phyloP scores from a whole-genome alignment of 208 protist species.

The Leishmania martiniquensis region DNA sequence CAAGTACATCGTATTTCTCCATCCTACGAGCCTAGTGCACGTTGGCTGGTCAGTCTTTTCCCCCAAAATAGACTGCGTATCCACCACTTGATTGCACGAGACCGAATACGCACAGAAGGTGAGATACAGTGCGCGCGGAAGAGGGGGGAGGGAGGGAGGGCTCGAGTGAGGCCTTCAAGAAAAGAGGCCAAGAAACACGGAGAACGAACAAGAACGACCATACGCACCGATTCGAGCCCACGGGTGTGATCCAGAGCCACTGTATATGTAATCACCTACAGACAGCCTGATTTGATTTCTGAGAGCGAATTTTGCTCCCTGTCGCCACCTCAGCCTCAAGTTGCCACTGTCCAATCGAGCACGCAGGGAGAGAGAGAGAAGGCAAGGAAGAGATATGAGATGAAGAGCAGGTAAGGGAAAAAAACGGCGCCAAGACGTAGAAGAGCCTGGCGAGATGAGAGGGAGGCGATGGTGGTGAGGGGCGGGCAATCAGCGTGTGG shows the following conservation, averaged over 20 bases:
- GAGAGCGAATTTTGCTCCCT: background rate
- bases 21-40: slow-evolving; percentile 30
- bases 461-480: background rate
- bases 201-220: background rate
- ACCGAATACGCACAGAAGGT: background rate
- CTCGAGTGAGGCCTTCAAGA: no score
- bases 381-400: background rate
- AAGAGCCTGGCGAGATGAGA: background rate
- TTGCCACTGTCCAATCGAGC: slow-evolving; percentile 2
- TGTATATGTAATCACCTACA: background rate
- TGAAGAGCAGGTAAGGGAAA: background rate
- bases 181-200: background rate
- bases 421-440: background rate
- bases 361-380: slow-evolving; percentile 15
- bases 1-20: slow-evolving; percentile 77
- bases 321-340: background rate
- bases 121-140: background rate
- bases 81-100: background rate
- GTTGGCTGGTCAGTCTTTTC: background rate
- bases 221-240: background rate
- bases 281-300: background rate
- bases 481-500: no score
- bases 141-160: background rate
- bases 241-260: background rate
- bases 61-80: background rate